Base-by-base conservation (phyloP, 2,329 filamentous ascomycete genomes). In the Hymenoscyphus salicellus region DNA sequence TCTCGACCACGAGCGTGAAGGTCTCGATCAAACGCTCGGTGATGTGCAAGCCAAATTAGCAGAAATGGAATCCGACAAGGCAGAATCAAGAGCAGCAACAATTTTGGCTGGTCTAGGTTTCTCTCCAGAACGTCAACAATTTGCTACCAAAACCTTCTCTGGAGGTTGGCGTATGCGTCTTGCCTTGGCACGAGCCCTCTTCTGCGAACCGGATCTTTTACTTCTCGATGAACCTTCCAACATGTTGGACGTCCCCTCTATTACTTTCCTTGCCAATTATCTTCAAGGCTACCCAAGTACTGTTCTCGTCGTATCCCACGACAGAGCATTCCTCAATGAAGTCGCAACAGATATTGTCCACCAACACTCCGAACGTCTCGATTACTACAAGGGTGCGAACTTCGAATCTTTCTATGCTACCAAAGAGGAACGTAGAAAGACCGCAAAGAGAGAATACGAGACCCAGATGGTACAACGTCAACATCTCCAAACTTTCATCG, bases 211-310 rank as follows among this genome's bases (percentile, higher is more conserved):
- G 55, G 95, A 99, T 79, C 83, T 99, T 61, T 81, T 99, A 65
- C 85, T 99, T 77, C 92, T 99, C 72, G 95, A 99, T 82, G 95
- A 99, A 87, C 95, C 95, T 80, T 98, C 94, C 63, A 98, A 98
- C 88, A 98, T 98, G 94, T 93, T 99, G 92, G 95, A 98, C 80
- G 95, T 99, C 64, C 95, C 95, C n/a, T 98, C 95, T 28, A 98
- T 99, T 75, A 96, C 95, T 63, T 99, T 98, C 86, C 85, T 99
- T 77, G 91, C 94, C 58, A 94, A 93, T 75, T 99, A 99, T 76
- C 89, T 99, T 8, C 93, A 97, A 78, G 83, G 83, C 58, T 99
- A 99, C 76, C 94, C 94, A 46, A 97, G 92, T 78, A 98, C 95
- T 1, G 88, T 99, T 32, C 84, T 99, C 16, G 94, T 99, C 62